Evolutionary conservation across 176 grass and related monocot genomes (phyloP).

Genomic region (Juncus inflexus): DNA sequence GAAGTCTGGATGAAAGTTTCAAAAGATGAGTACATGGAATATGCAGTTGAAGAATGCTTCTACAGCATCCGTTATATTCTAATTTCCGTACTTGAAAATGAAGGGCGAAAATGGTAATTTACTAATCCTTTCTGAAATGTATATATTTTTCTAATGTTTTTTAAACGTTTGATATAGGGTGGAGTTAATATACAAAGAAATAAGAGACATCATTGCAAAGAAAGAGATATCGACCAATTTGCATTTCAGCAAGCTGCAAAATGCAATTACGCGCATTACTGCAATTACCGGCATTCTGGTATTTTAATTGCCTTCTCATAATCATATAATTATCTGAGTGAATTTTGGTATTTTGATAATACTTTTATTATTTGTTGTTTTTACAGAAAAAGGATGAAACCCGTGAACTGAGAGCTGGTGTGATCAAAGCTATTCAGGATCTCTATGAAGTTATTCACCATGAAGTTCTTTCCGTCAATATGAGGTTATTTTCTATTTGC

Average conservation of each 20-base stretch:
- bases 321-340: too few species aligned
- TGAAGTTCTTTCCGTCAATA: slow-evolving; percentile 60
- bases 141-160: slow-evolving; percentile 18
- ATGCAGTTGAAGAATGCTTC: slow-evolving; percentile 90
- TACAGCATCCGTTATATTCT: slow-evolving; percentile 75
- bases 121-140: too few species aligned
- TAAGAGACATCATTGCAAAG: slow-evolving; percentile 55
- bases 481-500: slow-evolving; percentile 36
- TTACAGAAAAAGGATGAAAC: slow-evolving; percentile 56
- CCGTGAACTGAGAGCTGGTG: slow-evolving; percentile 53
- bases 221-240: slow-evolving; percentile 68
- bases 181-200: slow-evolving; percentile 61
- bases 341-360: slow-evolving; percentile 1
- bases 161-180: slow-evolving; percentile 42
- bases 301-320: neutral
- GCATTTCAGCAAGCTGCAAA: slow-evolving; percentile 65
- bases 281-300: slow-evolving; percentile 86
- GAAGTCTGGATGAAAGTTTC: slow-evolving; percentile 83
- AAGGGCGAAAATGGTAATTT: slow-evolving; percentile 77
- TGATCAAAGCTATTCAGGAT: slow-evolving; percentile 79
- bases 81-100: slow-evolving; percentile 60
- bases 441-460: slow-evolving; percentile 79
- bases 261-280: slow-evolving; percentile 63
- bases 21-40: slow-evolving; percentile 94
- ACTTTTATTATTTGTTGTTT: slow-evolving; percentile 15